Evolutionary conservation across 23 red algal species (phyloP).

Genomic region (Agarophyton chilense): DNA sequence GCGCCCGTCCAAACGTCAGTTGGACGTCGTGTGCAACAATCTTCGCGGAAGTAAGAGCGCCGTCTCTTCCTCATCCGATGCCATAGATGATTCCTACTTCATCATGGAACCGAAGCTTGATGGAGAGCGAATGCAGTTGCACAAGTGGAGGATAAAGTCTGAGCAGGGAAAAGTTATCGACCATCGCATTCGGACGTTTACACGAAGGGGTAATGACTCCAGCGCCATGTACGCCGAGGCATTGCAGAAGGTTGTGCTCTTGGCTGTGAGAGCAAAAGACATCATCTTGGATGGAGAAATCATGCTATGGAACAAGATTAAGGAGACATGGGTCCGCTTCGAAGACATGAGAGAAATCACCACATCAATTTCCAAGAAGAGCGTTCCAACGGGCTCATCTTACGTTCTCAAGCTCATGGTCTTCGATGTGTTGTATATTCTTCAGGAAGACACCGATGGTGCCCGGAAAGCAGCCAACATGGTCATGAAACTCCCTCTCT

Average conservation of each 20-base stretch:
- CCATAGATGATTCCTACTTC: constrained; percentile 38
- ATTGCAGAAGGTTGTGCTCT: constrained; percentile 19
- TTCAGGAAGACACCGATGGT: constrained; percentile 1
- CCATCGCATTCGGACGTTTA: constrained; percentile 49
- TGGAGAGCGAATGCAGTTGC: constrained; percentile 87
- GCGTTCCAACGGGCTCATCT: constrained; percentile 21
- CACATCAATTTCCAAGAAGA: constrained; percentile 21
- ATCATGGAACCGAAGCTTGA: constrained; percentile 92
- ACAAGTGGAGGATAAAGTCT: constrained; percentile 46
- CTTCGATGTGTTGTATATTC: constrained; percentile 74
- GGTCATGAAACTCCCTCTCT: constrained; percentile 61
- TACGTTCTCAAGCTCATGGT: constrained; percentile 68
- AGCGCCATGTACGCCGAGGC: constrained; percentile 60
- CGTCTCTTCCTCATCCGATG: background rate
- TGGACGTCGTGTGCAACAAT: constrained; percentile 58
- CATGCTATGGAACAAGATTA: constrained; percentile 62
- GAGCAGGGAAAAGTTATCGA: background rate
- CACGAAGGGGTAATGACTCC: constrained; percentile 42
- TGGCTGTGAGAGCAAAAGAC: constrained; percentile 42
- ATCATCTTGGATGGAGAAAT: constrained; percentile 87
- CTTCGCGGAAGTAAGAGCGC: constrained; percentile 16
- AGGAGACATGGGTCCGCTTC: constrained; percentile 50
- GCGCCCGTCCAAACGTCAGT: constrained; percentile 41
- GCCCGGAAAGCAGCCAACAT: constrained; percentile 35
- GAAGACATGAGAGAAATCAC: constrained; percentile 56